A percentile compares a stretch with the other conserved stretches of the same genome.
These are phyloP conservation scores for Exophiala spinifera DNA, from an alignment of 2,329 filamentous ascomycete genomes.

Conservation along the genomic window DNA sequence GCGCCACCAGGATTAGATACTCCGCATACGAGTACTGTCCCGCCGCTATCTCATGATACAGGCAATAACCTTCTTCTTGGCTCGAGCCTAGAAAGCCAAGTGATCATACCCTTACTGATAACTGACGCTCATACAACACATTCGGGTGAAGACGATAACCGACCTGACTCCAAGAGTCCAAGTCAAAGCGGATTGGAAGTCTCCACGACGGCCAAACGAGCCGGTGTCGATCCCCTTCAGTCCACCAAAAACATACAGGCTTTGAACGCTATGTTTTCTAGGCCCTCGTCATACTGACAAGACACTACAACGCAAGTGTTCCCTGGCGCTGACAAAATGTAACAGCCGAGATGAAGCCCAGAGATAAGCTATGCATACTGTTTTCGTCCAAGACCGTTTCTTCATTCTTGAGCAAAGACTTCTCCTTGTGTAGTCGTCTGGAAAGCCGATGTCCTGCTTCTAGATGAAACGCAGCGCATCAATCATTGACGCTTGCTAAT, in stretches of 20 bases:
- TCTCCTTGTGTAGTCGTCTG: too few relatives aligned
- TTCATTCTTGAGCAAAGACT: too few relatives aligned
- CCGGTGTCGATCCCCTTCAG: conserved; percentile 4
- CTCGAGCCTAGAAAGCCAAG: too few relatives aligned
- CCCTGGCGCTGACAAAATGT: neutral
- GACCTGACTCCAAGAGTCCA: neutral
- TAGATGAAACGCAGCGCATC: neutral
- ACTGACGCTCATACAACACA: too few relatives aligned
- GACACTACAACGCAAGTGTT: neutral
- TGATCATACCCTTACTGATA: too few relatives aligned
- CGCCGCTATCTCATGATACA: too few relatives aligned
- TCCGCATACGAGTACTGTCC: too few relatives aligned
- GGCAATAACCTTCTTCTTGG: too few relatives aligned
- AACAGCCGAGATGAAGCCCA: neutral
- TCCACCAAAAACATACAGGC: neutral
- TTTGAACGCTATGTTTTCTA: neutral
- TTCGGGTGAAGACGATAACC: neutral
- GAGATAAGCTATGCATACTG: too few relatives aligned
- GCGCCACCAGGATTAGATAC: too few relatives aligned
- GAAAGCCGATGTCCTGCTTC: neutral
- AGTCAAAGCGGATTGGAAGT: neutral
- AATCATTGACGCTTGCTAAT: too few relatives aligned
- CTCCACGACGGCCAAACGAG: neutral
- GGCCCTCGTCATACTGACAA: conserved; percentile 7
- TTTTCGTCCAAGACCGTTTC: too few relatives aligned